Base-by-base conservation (phyloP, 345 rosid species). In the Salix suchowensis region DNA sequence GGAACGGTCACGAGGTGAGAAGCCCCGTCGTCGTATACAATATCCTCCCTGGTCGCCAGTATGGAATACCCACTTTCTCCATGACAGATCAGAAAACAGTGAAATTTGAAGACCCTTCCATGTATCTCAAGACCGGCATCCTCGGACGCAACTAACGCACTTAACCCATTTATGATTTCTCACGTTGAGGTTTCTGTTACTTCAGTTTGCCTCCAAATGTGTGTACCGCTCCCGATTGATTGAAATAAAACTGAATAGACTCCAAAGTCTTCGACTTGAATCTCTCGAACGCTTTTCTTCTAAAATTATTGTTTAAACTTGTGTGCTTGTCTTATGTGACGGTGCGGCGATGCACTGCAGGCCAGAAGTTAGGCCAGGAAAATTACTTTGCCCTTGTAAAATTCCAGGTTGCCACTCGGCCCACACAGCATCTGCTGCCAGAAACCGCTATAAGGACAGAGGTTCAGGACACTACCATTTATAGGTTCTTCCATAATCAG, bases 21-120 rank as follows among this genome's bases (percentile, higher is more conserved):
- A 86, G 85, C 24, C 89, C 86, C 5, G 16, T 80, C 11, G 82
- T 71, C 60, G 65, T 84, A 37, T 84, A 80, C 34, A 82, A 65
- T 24, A 58, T 76, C 69, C 72, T 87, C 12, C 80, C 82, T 12
- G 76, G 34, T 42, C 11, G 28, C 30, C 44, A 66, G n/a, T 21
- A 44, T 15, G 21, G 76, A 21, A 55, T 52, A 4, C 65, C 23
- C 4, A 18, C 37, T 66, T 75, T 18, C 26, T 8, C 62, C 23
- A 55, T n/a, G 62, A 13, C 19, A 8, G 3, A 6, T 6, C 26
- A 72, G 42, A 70, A 72, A 68, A 46, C 72, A 2, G 34, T 8
- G 16, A 78, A 71, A 24, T 76, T 76, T 34, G 34, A 65, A 7
- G 68, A 73, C 44, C 72, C 68, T 74, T 78, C 87, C 55, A 74